Evolutionary conservation across 192 early-diverging fungal species (phyloP).

Genomic region (Linnemannia hyalina): DNA sequence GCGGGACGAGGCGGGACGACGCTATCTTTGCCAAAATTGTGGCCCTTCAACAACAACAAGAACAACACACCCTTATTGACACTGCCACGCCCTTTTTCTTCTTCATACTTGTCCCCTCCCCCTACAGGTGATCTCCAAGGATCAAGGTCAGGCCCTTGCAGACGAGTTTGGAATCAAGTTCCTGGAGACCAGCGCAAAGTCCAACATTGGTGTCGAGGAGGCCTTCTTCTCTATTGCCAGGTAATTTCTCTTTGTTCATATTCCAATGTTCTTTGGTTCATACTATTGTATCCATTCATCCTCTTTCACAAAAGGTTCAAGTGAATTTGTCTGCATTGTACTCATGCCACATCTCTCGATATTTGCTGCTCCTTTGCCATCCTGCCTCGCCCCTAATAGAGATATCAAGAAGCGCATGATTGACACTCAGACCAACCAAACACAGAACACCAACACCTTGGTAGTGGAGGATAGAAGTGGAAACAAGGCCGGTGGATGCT

Average conservation of each 20-base stretch:
- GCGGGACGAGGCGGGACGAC: not conserved
- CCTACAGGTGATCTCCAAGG: conserved; percentile 88
- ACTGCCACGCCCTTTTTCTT: not conserved
- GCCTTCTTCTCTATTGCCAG: conserved; percentile 96
- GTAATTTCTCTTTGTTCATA: conserved; percentile 53
- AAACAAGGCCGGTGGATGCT: conserved; percentile 50
- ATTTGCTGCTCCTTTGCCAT: conserved; percentile 6
- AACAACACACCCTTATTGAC: not conserved
- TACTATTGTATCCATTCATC: not conserved
- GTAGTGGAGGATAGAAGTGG: conserved; percentile 48
- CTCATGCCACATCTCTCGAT: not conserved
- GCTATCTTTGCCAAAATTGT: not conserved
- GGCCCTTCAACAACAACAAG: not conserved
- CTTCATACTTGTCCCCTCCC: not conserved
- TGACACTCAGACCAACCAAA: conserved; percentile 74
- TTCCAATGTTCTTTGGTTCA: not conserved
- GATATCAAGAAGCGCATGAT: conserved; percentile 99
- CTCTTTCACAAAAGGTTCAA: too few species aligned
- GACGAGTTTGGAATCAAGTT: conserved; percentile 96
- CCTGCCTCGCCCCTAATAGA: conserved; percentile 56
- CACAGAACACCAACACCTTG: conserved; percentile 53
- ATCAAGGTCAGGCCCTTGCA: conserved; percentile 95
- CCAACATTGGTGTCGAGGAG: conserved; percentile 97
- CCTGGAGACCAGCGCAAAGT: conserved; percentile 98
- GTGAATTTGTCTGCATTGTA: not conserved